Evolutionary conservation across 148 eudicot species (phyloP), one percentile per base, ranked within the genome.

Genomic region (Vaccinium myrtillus): DNA sequence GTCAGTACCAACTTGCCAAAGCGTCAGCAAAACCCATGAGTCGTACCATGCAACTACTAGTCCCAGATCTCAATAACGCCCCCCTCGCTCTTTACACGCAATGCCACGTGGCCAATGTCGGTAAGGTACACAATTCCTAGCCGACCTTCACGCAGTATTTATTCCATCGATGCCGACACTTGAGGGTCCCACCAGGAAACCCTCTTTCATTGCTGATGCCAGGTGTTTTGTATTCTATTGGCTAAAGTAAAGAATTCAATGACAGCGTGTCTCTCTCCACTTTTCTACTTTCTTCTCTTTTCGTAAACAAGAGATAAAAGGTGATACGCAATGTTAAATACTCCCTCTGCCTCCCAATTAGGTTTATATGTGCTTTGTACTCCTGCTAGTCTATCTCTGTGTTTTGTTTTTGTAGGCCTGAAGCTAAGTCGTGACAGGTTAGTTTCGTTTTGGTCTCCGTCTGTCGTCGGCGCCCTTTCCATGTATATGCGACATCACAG

Each of bases 151-250:
- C 59, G 32, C 6, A 32, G 32, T 6, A 32, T 11, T 30, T 69
- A 77, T 82, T 67, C 73, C 36, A 83, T 83, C 89, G 63, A 79
- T 59, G 77, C 87, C 88, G 89, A 86, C 89, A 50, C 0, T 8
- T 25, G 0, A 0, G 86, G 87, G 87, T 2, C 87, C 93, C 84
- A 86, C 81, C 1, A 21, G 79, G 63, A 79, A 86, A 58, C 51
- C 48, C 83, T 1, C 27, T 12, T 56, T 73, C 79, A 50, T 81
- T 81, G 32, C 21, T 23, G 7, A 0, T 12, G 78, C n/a, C 39
- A 89, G 86, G 90, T 89, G 89, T 74, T 74, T 84, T 2, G 1
- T 0, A 1, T 15, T 6, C 23, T 27, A 87, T 63, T 86, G 84
- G 88, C 8, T 46, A 8, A 32, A 3, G 23, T 6, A 82, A 43